Percentiles rank a stretch among this genome's conserved stretches.
These are phyloP conservation scores for Wickerhamomyces rabaulensis DNA, from an alignment of 805 yeast species.

Conservation along the genomic window DNA sequence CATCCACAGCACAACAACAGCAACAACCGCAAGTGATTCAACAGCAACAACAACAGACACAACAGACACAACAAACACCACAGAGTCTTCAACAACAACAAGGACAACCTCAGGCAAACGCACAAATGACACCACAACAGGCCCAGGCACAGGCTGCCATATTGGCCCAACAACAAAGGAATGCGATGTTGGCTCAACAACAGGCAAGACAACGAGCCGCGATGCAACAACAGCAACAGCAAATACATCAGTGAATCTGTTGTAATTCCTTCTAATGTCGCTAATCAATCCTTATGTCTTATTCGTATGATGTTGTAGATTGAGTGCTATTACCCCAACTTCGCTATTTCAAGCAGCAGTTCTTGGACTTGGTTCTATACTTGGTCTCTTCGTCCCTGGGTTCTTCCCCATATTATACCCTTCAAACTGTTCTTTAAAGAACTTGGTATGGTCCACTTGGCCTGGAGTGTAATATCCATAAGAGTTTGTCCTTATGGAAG, in stretches of 20 bases:
- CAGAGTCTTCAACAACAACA: constrained; percentile 3
- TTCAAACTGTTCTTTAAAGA: neutral
- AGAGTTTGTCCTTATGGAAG: neutral
- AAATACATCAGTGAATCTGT: neutral
- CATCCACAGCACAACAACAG: constrained; percentile 6
- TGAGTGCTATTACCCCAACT: no score
- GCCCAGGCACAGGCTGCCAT: constrained; percentile 6
- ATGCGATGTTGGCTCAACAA: constrained; percentile 9
- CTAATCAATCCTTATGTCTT: no score
- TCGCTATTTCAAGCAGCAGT: neutral
- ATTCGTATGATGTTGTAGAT: no score
- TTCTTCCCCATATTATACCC: neutral
- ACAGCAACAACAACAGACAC: constrained; percentile 2
- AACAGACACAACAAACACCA: neutral
- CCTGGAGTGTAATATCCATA: neutral
- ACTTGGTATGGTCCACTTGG: neutral
- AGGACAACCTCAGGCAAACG: no score
- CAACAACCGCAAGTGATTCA: constrained; percentile 6
- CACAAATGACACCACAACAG: constrained; percentile 10
- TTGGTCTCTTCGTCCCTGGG: neutral
- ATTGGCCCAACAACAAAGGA: constrained; percentile 7
- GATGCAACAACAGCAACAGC: constrained; percentile 19
- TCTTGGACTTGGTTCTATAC: neutral
- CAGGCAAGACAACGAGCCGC: constrained; percentile 9
- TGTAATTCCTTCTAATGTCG: no score